Evolutionary conservation across 2,329 filamentous ascomycete species (phyloP), one percentile per base, ranked within the genome.

Genomic region (Chrysosporium queenslandicum): DNA sequence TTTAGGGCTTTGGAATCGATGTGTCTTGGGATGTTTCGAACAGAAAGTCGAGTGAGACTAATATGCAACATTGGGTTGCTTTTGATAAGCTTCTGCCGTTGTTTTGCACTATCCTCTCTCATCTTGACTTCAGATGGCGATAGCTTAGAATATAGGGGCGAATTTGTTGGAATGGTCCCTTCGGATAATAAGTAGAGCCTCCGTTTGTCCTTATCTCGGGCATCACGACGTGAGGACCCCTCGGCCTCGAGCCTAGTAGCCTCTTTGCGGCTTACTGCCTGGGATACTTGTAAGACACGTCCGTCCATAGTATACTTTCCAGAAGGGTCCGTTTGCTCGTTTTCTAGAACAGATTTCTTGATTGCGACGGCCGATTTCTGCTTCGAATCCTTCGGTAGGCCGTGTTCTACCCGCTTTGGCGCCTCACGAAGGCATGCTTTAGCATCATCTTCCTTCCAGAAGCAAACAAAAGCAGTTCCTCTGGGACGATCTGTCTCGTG

Each of bases 401-500:
- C 68, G 9, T 59, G 54, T n/a, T 67, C 60, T 0, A 62, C 61
- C 27, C 65, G 67, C 23, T 78, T 80, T 0, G 92, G 92, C 1
- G 89, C 86, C 12, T 75, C 77, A 58, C 82, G 83, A 56, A 96
- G 74, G 65, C 92, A 97, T 18, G 75, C 68, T 64, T 83, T 81
- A 58, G 84, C 87, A 63, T 95, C 87, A 18, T 85, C 80, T 34
- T 76, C 72, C 46, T 85, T 83, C 70, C 83, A 84, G 71, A 98
- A 98, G 71, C 88, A 94, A 27, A 97, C 91, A 63, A 98, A 98
- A 3, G 85, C 92, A 29, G 91, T 97, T 23, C 92, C 92, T 45
- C 86, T 87, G 1, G 92, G 87, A 48, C 87, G 83, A 60, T 90
- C 89, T 0, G 88, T 95, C 21, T 82, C 80, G 43, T 78, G 83